phyloP scores from a whole-genome alignment of 805 yeast species.

The Torulaspora gathmanii region DNA sequence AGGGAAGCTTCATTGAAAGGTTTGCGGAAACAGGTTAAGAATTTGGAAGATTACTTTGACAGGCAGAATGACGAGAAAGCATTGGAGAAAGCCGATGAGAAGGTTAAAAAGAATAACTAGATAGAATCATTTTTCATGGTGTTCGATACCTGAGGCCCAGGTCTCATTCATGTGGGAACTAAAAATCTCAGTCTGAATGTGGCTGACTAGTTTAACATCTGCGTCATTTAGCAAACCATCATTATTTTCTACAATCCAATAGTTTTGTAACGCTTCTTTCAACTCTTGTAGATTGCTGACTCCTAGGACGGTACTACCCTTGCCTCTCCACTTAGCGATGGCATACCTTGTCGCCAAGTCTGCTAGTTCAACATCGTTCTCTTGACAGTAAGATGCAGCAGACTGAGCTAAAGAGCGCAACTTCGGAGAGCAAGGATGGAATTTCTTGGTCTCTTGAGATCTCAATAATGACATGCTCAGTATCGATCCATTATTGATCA shows the following conservation, averaged over 20 bases:
- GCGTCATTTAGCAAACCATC: slow-evolving; percentile 34
- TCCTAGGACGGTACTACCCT: slow-evolving; percentile 72
- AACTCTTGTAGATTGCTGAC: slow-evolving; percentile 63
- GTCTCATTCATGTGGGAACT: slow-evolving; percentile 58
- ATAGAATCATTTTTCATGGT: slow-evolving; percentile 7
- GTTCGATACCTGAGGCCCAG: slow-evolving; percentile 53
- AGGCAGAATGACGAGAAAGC: slow-evolving; percentile 32
- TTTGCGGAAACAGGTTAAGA: slow-evolving; percentile 47
- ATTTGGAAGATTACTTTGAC: slow-evolving; percentile 49
- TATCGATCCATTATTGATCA: slow-evolving; percentile 77
- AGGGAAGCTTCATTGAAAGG: slow-evolving; percentile 45
- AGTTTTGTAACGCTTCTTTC: slow-evolving; percentile 54
- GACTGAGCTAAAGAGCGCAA: slow-evolving; percentile 44
- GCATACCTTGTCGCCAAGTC: slow-evolving; percentile 79
- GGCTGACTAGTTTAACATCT: slow-evolving; percentile 44
- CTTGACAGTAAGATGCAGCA: slow-evolving; percentile 43
- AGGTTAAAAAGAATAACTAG: slow-evolving; percentile 28
- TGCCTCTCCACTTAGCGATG: slow-evolving; percentile 49
- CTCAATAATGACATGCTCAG: slow-evolving; percentile 82
- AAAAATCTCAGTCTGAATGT: slow-evolving; percentile 42
- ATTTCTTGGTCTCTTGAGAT: slow-evolving; percentile 57
- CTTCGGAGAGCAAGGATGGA: slow-evolving; percentile 74
- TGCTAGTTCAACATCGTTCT: slow-evolving; percentile 62
- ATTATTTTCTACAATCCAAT: slow-evolving; percentile 41
- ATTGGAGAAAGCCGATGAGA: slow-evolving; percentile 13